Percentiles rank a stretch among this genome's conserved stretches.
phyloP scores from a whole-genome alignment of 179 eudicot genomes.

The Silene vulgaris region DNA sequence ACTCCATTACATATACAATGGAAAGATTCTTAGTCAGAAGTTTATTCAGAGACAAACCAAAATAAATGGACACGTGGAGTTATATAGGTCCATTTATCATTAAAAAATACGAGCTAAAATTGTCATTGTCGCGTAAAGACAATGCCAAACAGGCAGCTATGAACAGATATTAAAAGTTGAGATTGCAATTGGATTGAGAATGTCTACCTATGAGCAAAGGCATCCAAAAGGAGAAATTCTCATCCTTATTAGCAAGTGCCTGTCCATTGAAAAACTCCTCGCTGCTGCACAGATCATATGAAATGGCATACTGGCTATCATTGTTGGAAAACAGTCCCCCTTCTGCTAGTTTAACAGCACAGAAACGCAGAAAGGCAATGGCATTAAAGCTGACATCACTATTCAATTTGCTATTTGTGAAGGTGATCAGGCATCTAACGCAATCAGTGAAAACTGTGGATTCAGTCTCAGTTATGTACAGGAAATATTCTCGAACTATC shows the following conservation, averaged over 20 bases:
- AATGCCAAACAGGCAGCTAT: neutral
- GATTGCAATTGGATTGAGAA: neutral
- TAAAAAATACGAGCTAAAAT: neutral
- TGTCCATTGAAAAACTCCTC: constrained; percentile 46
- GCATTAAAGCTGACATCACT: constrained; percentile 97
- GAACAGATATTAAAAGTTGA: neutral
- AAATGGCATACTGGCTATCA: constrained; percentile 46
- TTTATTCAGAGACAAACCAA: neutral
- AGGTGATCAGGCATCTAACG: constrained; percentile 85
- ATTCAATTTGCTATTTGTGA: constrained; percentile 77
- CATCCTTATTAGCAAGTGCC: constrained; percentile 46
- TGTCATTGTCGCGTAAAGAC: neutral
- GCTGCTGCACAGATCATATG: constrained; percentile 30
- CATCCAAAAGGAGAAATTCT: constrained; percentile 67
- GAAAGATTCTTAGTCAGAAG: neutral
- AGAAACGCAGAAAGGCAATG: constrained; percentile 92
- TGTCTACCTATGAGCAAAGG: constrained; percentile 85
- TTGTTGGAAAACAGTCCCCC: constrained; percentile 70
- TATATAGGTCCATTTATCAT: neutral
- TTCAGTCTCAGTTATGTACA: constrained; percentile 89
- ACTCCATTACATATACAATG: neutral
- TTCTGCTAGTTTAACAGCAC: constrained; percentile 95
- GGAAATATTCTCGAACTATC: constrained; percentile 89
- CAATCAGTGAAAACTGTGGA: constrained; percentile 84
- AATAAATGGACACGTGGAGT: neutral